Percentiles rank a stretch among this genome's conserved stretches.
These are phyloP conservation scores for Phytophthora europaea DNA, from an alignment of 352 stramenopile species.

Conservation along the genomic window DNA sequence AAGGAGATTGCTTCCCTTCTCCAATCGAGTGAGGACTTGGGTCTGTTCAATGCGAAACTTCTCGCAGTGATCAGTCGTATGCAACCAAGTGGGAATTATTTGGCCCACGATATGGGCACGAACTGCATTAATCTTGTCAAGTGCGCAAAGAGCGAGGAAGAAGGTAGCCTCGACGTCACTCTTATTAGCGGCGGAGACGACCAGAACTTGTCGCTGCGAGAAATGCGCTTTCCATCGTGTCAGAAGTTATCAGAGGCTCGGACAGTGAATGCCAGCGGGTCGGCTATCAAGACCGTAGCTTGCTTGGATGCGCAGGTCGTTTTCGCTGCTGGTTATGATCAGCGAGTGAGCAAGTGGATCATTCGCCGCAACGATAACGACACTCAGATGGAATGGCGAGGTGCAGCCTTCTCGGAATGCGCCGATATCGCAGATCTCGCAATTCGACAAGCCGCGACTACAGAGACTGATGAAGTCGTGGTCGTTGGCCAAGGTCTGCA, in stretches of 20 bases:
- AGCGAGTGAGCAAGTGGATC: slow-evolving; percentile 82
- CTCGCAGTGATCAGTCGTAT: slow-evolving; percentile 36
- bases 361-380: slow-evolving; percentile 25
- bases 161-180: slow-evolving; percentile 44
- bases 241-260: slow-evolving; percentile 43
- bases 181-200: slow-evolving; percentile 88
- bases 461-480: slow-evolving; percentile 45
- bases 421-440: slow-evolving; percentile 83
- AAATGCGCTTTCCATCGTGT: slow-evolving; percentile 52
- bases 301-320: slow-evolving; percentile 48
- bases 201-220: slow-evolving; percentile 64
- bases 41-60: slow-evolving; percentile 29
- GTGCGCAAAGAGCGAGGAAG: slow-evolving; percentile 21
- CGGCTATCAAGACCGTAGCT: slow-evolving; percentile 80
- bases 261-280: slow-evolving; percentile 78
- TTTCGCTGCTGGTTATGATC: slow-evolving; percentile 85
- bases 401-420: slow-evolving; percentile 77
- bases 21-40: slow-evolving; percentile 15
- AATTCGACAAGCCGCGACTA: slow-evolving; percentile 28
- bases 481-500: slow-evolving; percentile 88
- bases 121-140: slow-evolving; percentile 70
- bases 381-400: slow-evolving; percentile 55
- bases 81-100: slow-evolving; percentile 61
- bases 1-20: slow-evolving; percentile 27
- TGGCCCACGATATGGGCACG: slow-evolving; percentile 87